Conservation (phyloP, 2,329 filamentous ascomycete genomes). For the Colletotrichum sp. region DNA sequence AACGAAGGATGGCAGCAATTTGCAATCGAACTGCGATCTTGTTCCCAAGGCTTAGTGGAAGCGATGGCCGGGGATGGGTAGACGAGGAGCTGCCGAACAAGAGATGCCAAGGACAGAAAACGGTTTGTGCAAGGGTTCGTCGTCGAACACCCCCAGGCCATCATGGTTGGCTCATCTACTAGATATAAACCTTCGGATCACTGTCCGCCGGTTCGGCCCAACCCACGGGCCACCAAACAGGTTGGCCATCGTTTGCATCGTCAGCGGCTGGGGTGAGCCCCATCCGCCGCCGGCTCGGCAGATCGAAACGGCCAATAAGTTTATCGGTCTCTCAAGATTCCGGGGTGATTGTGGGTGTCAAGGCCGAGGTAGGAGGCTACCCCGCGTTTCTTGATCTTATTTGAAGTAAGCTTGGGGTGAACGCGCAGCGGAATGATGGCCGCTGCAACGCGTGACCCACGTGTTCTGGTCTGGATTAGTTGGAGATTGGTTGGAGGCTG, state of each 20-base stretch:
- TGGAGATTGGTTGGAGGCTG: neutral
- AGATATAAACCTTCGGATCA: conserved; percentile 6
- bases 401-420: neutral
- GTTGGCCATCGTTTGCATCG: neutral
- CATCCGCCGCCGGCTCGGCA: neutral
- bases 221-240: neutral
- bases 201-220: neutral
- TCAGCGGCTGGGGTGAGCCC: conserved; percentile 1
- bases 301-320: neutral
- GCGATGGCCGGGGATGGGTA: neutral
- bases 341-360: neutral
- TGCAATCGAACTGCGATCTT: neutral
- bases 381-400: neutral
- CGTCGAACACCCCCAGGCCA: neutral
- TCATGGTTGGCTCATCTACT: neutral
- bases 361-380: neutral
- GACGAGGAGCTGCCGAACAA: too few species aligned
- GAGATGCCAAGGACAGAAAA: neutral
- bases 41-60: neutral
- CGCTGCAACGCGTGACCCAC: neutral
- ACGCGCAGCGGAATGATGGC: neutral
- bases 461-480: neutral
- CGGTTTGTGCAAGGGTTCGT: neutral
- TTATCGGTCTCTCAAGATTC: neutral
- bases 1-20: neutral